Base-by-base conservation (phyloP, 257 asterid species). In the Handroanthus guayacan region DNA sequence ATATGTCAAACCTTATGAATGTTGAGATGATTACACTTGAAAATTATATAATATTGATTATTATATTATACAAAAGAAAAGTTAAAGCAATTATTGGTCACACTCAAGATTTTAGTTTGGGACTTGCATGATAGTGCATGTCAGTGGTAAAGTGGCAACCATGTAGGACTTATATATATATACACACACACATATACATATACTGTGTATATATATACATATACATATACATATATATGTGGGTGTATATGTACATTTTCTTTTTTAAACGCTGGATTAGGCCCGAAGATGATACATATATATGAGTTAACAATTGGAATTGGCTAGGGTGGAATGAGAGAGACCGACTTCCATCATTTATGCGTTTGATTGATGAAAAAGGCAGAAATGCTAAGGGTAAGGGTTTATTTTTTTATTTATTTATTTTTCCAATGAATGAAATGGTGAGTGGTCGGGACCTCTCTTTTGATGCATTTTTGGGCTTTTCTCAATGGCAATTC, bases 81-180 rank as follows among this genome's bases (percentile, higher is more conserved):
- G 73, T 58, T 3, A 62, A 72, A 0, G 63, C 76, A 75, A 75
- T 75, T 62, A 80, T 80, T 80, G 77, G 76, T 50, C 8, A 17
- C 14, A 11, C 47, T 69, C 50, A n/a, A 54, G 16, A 52, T 43
- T 50, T 50, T 36, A 9, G 9, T 57, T 73, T 79, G 67, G 83
- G 79, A 79, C 38, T 38, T 12, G 57, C 61, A 67, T 45, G 74
- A 3, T 73, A 79, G 82, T 67, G 79, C 76, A 14, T 79, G 82
- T 73, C 70, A 36, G 31, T 73, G 56, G 72, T 14, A 52, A 50
- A 38, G n/a, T 2, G 39, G 74, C 72, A 69, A 50, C 38, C n/a
- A 31, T 62, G 17, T 58, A 31, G 13, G 41, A 13, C 3, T 6
- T n/a, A 16, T n/a, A 55, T 14, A 54, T 54, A 16, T 17, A 3